These are phyloP conservation scores for Capsella rubella DNA, from an alignment of 441 rosid species.

Conservation along the genomic window DNA sequence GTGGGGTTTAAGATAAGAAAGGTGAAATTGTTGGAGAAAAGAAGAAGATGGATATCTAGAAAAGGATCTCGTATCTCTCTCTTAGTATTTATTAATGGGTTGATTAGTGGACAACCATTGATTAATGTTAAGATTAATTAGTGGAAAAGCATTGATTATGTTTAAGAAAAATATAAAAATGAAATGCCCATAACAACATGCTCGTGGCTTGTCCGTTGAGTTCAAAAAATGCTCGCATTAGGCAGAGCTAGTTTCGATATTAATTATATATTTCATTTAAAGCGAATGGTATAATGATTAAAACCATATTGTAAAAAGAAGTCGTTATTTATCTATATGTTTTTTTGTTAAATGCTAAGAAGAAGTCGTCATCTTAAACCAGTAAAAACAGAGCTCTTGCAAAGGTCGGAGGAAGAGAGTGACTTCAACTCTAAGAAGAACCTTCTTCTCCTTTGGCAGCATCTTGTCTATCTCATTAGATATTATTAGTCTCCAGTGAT, in stretches of 20 bases:
- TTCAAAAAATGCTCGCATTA: background rate
- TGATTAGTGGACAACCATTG: conserved; percentile 43
- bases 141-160: conserved; percentile 31
- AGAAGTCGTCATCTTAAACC: background rate
- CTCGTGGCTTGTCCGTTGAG: conserved; percentile 23
- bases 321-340: background rate
- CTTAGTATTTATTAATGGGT: conserved; percentile 21
- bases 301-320: background rate
- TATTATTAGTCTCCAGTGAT: background rate
- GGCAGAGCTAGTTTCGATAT: background rate
- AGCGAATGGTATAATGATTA: background rate
- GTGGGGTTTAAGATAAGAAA: conserved; percentile 40
- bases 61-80: conserved; percentile 23
- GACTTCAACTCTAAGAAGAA: conserved; percentile 15
- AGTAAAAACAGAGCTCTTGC: background rate
- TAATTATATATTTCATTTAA: background rate
- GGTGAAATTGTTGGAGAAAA: conserved; percentile 28
- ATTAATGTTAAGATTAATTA: conserved; percentile 3
- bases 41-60: conserved; percentile 24
- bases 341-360: too few species aligned
- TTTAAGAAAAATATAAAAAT: background rate
- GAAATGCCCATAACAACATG: conserved; percentile 24
- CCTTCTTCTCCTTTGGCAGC: conserved; percentile 40
- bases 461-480: background rate
- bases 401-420: background rate